A percentile compares a stretch with the other conserved stretches of the same genome.
Conservation (phyloP, 176 grass and related monocot species). For the Neostapfia colusana region DNA sequence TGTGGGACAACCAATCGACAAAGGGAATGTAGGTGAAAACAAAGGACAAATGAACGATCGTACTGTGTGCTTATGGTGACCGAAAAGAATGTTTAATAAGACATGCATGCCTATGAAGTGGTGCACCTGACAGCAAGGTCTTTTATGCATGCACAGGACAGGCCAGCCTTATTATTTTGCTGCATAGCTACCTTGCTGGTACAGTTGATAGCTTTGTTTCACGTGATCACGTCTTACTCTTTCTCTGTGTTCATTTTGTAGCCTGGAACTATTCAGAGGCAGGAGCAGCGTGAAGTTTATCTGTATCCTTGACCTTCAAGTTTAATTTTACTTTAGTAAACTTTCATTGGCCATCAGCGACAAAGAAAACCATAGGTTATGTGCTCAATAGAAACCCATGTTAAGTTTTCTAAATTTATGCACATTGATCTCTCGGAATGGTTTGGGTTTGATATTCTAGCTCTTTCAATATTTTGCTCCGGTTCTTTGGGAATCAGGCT, state of each 20-base stretch:
- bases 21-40: neutral
- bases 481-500: neutral
- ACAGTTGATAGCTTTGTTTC: neutral
- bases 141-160: constrained; percentile 21
- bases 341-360: neutral
- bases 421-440: neutral
- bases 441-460: neutral
- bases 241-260: constrained; percentile 12
- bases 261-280: neutral
- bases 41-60: neutral
- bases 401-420: neutral
- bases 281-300: neutral
- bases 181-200: neutral
- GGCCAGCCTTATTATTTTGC: constrained; percentile 22
- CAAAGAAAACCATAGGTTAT: neutral
- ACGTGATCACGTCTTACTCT: constrained; percentile 10
- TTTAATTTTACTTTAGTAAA: neutral
- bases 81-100: constrained; percentile 36
- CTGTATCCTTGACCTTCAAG: neutral
- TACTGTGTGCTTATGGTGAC: neutral
- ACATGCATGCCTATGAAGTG: neutral
- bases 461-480: no score
- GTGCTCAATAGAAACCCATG: neutral
- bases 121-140: neutral
- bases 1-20: neutral